Conservation (phyloP, 2,329 filamentous ascomycete genomes). For the Penicillium sp. region DNA sequence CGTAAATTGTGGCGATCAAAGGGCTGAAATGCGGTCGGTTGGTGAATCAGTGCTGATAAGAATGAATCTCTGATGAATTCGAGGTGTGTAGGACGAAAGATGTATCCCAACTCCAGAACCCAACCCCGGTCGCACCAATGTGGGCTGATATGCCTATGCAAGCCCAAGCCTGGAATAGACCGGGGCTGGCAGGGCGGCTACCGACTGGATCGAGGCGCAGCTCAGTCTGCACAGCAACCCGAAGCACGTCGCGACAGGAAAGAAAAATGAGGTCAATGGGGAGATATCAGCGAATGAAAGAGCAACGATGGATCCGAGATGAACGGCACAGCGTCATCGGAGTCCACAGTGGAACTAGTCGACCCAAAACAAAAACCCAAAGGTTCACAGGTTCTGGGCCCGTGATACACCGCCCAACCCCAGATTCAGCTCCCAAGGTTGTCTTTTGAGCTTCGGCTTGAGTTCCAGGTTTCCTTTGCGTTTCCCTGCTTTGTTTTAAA, state of each 20-base stretch:
- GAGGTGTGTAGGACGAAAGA: background rate
- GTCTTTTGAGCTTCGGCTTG: background rate
- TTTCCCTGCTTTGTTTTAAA: background rate
- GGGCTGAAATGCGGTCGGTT: background rate
- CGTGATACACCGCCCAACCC: slow-evolving; percentile 22
- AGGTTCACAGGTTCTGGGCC: background rate
- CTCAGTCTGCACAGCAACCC: background rate
- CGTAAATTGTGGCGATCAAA: background rate
- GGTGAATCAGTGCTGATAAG: background rate
- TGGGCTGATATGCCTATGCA: slow-evolving; percentile 13
- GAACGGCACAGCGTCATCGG: background rate
- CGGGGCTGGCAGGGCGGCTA: slow-evolving; percentile 6
- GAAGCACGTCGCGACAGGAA: background rate
- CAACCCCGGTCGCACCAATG: background rate
- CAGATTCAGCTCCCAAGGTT: background rate
- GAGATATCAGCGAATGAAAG: background rate
- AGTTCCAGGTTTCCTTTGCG: background rate
- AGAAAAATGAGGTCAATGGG: slow-evolving; percentile 2
- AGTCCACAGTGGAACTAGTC: background rate
- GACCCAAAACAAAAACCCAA: background rate
- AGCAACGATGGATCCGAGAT: too few relatives aligned
- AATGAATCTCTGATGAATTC: background rate
- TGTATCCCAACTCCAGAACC: background rate
- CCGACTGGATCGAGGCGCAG: slow-evolving; percentile 9
- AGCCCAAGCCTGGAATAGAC: slow-evolving; percentile 4